Base-by-base conservation (phyloP, 169 alveolate species). In the Cytauxzoon felis region DNA sequence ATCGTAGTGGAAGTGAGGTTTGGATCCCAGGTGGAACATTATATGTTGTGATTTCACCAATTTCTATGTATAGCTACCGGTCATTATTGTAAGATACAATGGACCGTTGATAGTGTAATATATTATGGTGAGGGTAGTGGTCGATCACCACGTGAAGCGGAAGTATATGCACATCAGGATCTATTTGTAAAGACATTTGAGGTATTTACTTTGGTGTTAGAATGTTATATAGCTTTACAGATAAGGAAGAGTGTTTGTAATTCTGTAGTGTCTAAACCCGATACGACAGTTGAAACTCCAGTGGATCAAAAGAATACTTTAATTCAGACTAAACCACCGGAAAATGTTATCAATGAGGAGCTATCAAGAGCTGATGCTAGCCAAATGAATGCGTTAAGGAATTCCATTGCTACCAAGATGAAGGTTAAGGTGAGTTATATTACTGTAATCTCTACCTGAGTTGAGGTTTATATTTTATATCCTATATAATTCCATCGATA, bases 91-190 rank as follows among this genome's bases (percentile, higher is more conserved):
- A 72, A 56, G 23, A 11, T 62, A 0, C 26, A 51, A 19, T 72
- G 82, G 82, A 62, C 24, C 9, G 36, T 50, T 0, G 78, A 48
- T 0, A 54, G 47, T 27, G 11, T 47, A 2, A 19, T 45, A 5
- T 72, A 33, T 36, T 41, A 43, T 34, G 82, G 78, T 7, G 21
- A 60, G 1, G 82, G 82, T 16, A 40, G 36, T 0, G 65, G 73
- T 1, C 50, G 53, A 16, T 33, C 73, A 7, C 45, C 56, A 26
- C 61, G 40, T 23, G 58, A 56, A 26, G 82, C 82, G 1, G 82
- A 61, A 49, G 9, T 72, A 26, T 72, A 72, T 24, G 82, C 82
- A 19, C 23, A 11, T 26, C 82, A 72, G 78, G 75, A 60, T 33
- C 26, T 72, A 8, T 62, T 54, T 18, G 19, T 65, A 16, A 30